Evolutionary conservation across 148 eudicot species (phyloP), one percentile per base, ranked within the genome.

Genomic region (Euryodendron excelsum): DNA sequence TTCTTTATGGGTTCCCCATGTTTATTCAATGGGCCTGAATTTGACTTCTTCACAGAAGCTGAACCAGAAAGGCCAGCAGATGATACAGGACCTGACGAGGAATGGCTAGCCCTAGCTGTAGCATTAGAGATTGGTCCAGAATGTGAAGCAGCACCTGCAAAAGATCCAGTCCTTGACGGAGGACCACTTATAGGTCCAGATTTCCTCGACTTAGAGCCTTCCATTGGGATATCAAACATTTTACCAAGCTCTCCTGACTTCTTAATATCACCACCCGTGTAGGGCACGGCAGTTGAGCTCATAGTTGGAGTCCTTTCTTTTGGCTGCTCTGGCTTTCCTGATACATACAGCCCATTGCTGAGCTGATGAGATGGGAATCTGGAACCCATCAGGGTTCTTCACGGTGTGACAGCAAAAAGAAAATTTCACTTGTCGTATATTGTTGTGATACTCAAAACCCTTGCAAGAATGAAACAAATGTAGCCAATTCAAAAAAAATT

Each of bases 201-300:
- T 83, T 94, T 92, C 66, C 97, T 86, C 28, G 92, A 85, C 85
- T 92, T 88, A 65, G n/a, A n/a, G n/a, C 93, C 88, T 75, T 94
- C 98, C 55, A 76, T 87, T 48, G 91, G 91, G 53, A 92, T 84
- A 78, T 88, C 97, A 85, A 94, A 94, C 98, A 94, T 94, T 78
- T 94, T 94, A 31, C 98, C 98, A 41, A 94, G 94, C 80, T 94
- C 98, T 56, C 98, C 98, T 10, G 98, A 94, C 73, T 90, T 94
- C 75, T 94, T 94, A 5, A 94, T 92, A 80, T 94, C 98, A 66
- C 98, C 98, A 28, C 98, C 98, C 21, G 97, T 92, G 65, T 94
- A 94, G 44, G 98, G 98, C 93, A 92, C 86, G 52, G 98, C 93
- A 12, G 86, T 88, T 17, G 98, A 94, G 84, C 90, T 92, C 95